phyloP scores from a whole-genome alignment of 2,329 filamentous ascomycete genomes.

The Hymenoscyphus occultus region DNA sequence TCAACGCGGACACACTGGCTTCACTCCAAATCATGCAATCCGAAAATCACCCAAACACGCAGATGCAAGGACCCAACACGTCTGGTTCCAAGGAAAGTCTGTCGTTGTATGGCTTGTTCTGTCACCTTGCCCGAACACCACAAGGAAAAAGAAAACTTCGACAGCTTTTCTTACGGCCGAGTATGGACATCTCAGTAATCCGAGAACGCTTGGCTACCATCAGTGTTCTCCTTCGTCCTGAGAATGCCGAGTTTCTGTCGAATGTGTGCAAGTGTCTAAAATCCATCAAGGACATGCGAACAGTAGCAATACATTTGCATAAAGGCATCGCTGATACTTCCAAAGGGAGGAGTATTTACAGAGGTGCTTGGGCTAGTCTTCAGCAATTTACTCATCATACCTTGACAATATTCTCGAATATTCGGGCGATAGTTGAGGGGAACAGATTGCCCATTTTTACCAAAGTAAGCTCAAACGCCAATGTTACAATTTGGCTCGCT shows the following conservation, averaged over 20 bases:
- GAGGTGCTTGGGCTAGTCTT: conserved; percentile 71
- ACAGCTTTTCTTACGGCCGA: conserved; percentile 80
- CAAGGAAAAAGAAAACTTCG: conserved; percentile 74
- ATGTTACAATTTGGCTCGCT: not conserved
- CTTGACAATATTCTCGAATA: conserved; percentile 64
- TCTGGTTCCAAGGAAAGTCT: conserved; percentile 74
- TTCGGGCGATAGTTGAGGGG: conserved; percentile 55
- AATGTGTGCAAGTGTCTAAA: conserved; percentile 60
- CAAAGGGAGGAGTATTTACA: conserved; percentile 48
- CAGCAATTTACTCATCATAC: conserved; percentile 67
- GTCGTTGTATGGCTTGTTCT: conserved; percentile 81
- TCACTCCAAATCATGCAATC: conserved; percentile 83
- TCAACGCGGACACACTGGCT: conserved; percentile 75
- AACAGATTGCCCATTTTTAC: conserved; percentile 50
- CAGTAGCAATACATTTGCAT: conserved; percentile 64
- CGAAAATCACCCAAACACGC: conserved; percentile 78
- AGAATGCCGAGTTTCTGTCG: conserved; percentile 58
- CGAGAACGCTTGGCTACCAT: conserved; percentile 69
- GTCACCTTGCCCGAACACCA: conserved; percentile 68
- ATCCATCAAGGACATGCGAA: conserved; percentile 72
- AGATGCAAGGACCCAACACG: conserved; percentile 66
- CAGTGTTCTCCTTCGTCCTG: conserved; percentile 60
- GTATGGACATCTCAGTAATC: conserved; percentile 65
- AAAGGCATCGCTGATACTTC: conserved; percentile 67
- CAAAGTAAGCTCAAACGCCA: conserved; percentile 44